A percentile compares a stretch with the other conserved stretches of the same genome.
phyloP scores from a whole-genome alignment of 2,329 filamentous ascomycete genomes.

The Drechslerella stenobrocha region DNA sequence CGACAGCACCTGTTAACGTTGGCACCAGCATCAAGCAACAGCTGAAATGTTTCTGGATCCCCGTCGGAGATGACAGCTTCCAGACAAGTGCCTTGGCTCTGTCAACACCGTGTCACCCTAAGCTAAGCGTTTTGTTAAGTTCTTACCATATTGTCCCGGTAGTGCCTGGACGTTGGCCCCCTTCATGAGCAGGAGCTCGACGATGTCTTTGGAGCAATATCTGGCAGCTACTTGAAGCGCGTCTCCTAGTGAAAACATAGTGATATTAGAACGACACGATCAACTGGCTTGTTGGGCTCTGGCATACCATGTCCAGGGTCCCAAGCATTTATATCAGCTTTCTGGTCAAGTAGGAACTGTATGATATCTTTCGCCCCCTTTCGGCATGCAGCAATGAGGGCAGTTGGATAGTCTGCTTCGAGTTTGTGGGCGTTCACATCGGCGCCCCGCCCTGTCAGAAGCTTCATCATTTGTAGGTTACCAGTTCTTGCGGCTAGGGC shows the following conservation, averaged over 20 bases:
- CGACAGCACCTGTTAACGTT: conserved; percentile 8
- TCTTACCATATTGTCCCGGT: conserved; percentile 8
- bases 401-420: background rate
- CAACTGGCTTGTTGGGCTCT: background rate
- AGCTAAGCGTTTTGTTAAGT: background rate
- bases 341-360: conserved; percentile 11
- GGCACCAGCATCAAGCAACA: conserved; percentile 12
- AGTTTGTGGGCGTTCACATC: conserved; percentile 7
- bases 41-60: background rate
- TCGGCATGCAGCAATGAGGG: background rate
- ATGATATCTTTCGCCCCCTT: conserved; percentile 3
- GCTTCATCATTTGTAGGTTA: conserved; percentile 5
- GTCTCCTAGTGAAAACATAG: conserved; percentile 1
- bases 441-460: conserved; percentile 11
- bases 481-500: background rate
- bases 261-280: background rate
- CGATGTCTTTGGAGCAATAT: conserved; percentile 2
- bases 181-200: conserved; percentile 9
- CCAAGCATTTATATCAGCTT: conserved; percentile 11
- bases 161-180: conserved; percentile 14
- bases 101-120: background rate
- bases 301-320: background rate
- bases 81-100: conserved; percentile 2
- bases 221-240: conserved; percentile 16
- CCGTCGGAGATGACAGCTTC: conserved; percentile 6